A percentile compares a stretch with the other conserved stretches of the same genome.
phyloP scores from a whole-genome alignment of 2,329 filamentous ascomycete genomes.

The Fusarium aywerte region DNA sequence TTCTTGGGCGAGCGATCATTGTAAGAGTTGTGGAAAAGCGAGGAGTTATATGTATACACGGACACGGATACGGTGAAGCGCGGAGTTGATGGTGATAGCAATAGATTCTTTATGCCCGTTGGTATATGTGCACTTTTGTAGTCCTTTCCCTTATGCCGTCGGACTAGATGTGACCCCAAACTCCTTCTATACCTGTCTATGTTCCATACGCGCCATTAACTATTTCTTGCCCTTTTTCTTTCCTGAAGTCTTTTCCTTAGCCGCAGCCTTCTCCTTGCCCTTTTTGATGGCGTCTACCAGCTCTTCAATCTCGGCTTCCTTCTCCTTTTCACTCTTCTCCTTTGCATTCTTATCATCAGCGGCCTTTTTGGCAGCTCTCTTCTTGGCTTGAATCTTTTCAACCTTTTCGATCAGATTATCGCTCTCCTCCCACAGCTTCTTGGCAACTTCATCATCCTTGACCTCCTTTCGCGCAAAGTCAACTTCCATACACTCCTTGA shows the following conservation, averaged over 20 bases:
- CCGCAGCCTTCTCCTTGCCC: constrained; percentile 48
- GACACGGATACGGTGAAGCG: constrained; percentile 28
- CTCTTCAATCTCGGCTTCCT: constrained; percentile 48
- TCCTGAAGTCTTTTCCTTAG: constrained; percentile 38
- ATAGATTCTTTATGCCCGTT: constrained; percentile 5
- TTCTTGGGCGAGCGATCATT: constrained; percentile 32
- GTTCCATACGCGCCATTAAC: constrained; percentile 29
- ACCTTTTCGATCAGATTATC: constrained; percentile 86
- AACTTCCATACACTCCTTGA: constrained; percentile 90
- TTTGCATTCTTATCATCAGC: constrained; percentile 50
- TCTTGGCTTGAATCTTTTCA: constrained; percentile 71
- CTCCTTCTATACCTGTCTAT: constrained; percentile 41
- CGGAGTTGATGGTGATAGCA: constrained; percentile 16
- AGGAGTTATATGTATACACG: constrained; percentile 8
- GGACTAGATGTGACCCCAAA: constrained; percentile 20
- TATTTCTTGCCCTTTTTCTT: constrained; percentile 45
- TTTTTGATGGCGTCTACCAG: constrained; percentile 59
- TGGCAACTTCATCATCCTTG: constrained; percentile 80
- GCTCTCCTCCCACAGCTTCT: constrained; percentile 89
- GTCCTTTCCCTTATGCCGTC: background rate
- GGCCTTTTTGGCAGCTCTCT: constrained; percentile 56
- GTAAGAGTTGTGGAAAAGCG: background rate
- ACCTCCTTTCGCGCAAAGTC: constrained; percentile 78
- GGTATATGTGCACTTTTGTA: background rate
- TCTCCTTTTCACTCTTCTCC: constrained; percentile 52